Evolutionary conservation across 306 rosid species (phyloP).

Genomic region (Malus sieversii): DNA sequence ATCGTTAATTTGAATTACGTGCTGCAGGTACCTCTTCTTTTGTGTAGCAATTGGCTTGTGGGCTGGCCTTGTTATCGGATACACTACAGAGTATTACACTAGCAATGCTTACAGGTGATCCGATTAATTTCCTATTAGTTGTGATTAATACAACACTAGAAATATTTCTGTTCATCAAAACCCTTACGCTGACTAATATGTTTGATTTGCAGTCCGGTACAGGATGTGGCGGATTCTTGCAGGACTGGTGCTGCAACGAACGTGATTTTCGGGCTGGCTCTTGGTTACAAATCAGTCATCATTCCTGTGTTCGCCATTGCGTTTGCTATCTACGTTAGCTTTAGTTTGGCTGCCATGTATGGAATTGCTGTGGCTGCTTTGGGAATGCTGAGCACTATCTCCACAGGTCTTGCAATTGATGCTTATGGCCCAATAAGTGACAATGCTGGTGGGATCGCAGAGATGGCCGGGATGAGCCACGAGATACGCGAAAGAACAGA

Average conservation of each 20-base stretch:
- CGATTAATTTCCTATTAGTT: neutral
- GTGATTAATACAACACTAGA: neutral
- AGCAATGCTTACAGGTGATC: constrained; percentile 68
- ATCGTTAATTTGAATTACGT: neutral
- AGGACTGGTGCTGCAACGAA: constrained; percentile 71
- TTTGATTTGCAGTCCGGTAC: constrained; percentile 55
- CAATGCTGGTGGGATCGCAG: constrained; percentile 71
- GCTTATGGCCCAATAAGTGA: constrained; percentile 75
- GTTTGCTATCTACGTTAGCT: constrained; percentile 60
- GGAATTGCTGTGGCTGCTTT: constrained; percentile 66
- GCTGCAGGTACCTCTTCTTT: constrained; percentile 64
- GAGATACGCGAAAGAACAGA: constrained; percentile 59
- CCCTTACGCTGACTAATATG: constrained; percentile 9
- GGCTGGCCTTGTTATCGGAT: constrained; percentile 81
- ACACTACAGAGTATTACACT: constrained; percentile 59
- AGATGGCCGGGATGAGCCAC: constrained; percentile 70
- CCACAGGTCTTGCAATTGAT: constrained; percentile 71
- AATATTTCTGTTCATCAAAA: neutral
- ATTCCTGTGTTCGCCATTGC: constrained; percentile 64
- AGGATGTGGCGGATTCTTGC: constrained; percentile 76
- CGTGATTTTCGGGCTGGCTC: constrained; percentile 61
- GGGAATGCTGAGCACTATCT: constrained; percentile 73
- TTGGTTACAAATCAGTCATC: constrained; percentile 65
- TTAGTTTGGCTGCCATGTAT: constrained; percentile 66
- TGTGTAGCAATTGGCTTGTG: constrained; percentile 62